Conservation (phyloP, 176 grass and related monocot genomes). For the Carex kokanica region DNA sequence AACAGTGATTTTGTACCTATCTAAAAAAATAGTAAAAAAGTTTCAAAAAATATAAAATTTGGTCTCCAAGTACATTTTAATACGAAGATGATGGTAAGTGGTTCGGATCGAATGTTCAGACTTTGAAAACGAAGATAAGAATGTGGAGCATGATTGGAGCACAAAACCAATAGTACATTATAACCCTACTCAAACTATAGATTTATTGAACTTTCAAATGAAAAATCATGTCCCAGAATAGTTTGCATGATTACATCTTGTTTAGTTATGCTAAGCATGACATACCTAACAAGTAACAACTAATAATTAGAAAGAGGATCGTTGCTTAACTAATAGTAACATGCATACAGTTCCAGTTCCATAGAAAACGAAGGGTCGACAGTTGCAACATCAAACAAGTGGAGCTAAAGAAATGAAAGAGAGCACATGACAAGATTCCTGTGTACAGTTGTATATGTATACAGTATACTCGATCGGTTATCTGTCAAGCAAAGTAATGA, state of each 20-base stretch:
- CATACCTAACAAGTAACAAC: not conserved
- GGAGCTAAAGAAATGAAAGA: not conserved
- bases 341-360: not conserved
- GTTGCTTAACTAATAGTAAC: slow-evolving; percentile 28
- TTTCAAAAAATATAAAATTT: too few species aligned
- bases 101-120: too few species aligned
- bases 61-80: too few species aligned
- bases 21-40: too few species aligned
- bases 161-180: too few species aligned
- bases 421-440: slow-evolving; percentile 27
- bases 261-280: not conserved
- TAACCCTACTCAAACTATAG: too few species aligned
- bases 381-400: slow-evolving; percentile 14
- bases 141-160: too few species aligned
- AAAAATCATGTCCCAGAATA: not conserved
- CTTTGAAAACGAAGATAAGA: too few species aligned
- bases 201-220: not conserved
- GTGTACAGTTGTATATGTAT: slow-evolving; percentile 4
- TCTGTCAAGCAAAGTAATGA: slow-evolving; percentile 5
- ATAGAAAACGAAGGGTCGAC: not conserved
- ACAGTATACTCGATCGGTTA: not conserved
- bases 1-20: too few species aligned
- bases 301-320: slow-evolving; percentile 4
- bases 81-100: too few species aligned
- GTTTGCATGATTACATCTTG: not conserved